Conservation (phyloP, 192 early-diverging fungal genomes). For the Obelidium mucronatum region DNA sequence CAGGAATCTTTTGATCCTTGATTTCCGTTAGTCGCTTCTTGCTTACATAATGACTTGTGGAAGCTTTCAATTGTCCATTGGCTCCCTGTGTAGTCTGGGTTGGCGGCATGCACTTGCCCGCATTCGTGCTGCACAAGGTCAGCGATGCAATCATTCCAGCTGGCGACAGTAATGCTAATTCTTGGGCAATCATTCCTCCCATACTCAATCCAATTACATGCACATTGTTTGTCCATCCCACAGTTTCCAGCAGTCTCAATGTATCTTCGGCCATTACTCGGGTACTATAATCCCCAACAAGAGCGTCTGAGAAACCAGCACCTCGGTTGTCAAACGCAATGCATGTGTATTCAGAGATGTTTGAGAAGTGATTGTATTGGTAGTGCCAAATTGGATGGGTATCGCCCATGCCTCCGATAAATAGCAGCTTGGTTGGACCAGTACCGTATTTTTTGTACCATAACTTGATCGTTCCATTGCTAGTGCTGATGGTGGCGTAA, state of each 20-base stretch:
- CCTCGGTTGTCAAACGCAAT: slow-evolving; percentile 91
- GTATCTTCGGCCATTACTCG: slow-evolving; percentile 84
- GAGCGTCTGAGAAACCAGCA: slow-evolving; percentile 64
- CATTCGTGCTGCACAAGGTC: slow-evolving; percentile 65
- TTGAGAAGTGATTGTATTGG: slow-evolving; percentile 72
- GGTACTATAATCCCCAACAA: slow-evolving; percentile 60
- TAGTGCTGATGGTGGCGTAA: slow-evolving; percentile 42
- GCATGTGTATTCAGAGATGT: slow-evolving; percentile 70
- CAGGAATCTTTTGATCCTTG: slow-evolving; percentile 8
- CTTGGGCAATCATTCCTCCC: slow-evolving; percentile 84
- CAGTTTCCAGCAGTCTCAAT: slow-evolving; percentile 67
- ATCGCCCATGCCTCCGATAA: slow-evolving; percentile 72
- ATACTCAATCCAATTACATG: slow-evolving; percentile 85
- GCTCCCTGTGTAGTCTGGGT: slow-evolving; percentile 27
- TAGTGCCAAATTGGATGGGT: slow-evolving; percentile 53
- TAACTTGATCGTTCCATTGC: slow-evolving; percentile 54
- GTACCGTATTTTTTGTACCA: slow-evolving; percentile 84
- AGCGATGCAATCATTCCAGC: slow-evolving; percentile 61
- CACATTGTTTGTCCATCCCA: slow-evolving; percentile 75
- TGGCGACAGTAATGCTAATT: slow-evolving; percentile 67
- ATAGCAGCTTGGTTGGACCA: slow-evolving; percentile 71
- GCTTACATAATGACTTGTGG: slow-evolving; percentile 11
- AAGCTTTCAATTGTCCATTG: slow-evolving; percentile 9
- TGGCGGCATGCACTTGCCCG: slow-evolving; percentile 52
- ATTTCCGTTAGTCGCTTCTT: neutral